Percentiles rank a stretch among this genome's conserved stretches.
Evolutionary conservation across 495 filamentous ascomycete genomes (phyloP).

Genomic region (Aspergillus saccharolyticus): DNA sequence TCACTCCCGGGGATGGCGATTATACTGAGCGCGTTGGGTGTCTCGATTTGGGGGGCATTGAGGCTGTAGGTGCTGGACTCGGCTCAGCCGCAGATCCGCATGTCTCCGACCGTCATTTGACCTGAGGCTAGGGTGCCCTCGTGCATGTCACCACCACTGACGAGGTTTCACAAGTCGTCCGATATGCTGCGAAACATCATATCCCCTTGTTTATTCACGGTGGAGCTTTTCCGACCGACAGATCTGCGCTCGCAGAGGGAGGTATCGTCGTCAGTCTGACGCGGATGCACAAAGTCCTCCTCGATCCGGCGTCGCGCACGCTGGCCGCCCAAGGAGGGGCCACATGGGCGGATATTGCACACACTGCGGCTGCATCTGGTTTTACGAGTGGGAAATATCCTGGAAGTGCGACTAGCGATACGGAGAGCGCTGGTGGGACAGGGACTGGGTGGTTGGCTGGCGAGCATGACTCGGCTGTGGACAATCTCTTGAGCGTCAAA

Average conservation of each 20-base stretch:
- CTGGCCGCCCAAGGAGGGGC: conserved; percentile 44
- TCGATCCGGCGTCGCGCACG: conserved; percentile 35
- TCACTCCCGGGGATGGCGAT: conserved; percentile 8
- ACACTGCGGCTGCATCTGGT: conserved; percentile 33
- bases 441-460: conserved; percentile 46
- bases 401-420: conserved; percentile 38
- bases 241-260: conserved; percentile 14
- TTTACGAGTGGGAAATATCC: conserved; percentile 46
- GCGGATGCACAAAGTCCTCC: conserved; percentile 37
- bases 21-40: conserved; percentile 17
- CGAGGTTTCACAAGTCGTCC: conserved; percentile 15
- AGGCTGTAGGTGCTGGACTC: conserved; percentile 10
- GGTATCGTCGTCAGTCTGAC: conserved; percentile 48
- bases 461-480: conserved; percentile 40
- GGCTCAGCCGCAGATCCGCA: too few species aligned
- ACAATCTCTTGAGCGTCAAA: conserved; percentile 40
- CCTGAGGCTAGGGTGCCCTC: conserved; percentile 20
- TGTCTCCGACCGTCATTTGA: too few species aligned
- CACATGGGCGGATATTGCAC: conserved; percentile 48
- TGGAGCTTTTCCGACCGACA: conserved; percentile 16
- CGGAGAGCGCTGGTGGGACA: conserved; percentile 49
- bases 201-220: conserved; percentile 18
- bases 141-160: conserved; percentile 15
- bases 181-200: conserved; percentile 14
- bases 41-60: conserved; percentile 17